Evolutionary conservation across 768 basidiomycete genomes (phyloP).

Genomic region (Termitomyces heimii): DNA sequence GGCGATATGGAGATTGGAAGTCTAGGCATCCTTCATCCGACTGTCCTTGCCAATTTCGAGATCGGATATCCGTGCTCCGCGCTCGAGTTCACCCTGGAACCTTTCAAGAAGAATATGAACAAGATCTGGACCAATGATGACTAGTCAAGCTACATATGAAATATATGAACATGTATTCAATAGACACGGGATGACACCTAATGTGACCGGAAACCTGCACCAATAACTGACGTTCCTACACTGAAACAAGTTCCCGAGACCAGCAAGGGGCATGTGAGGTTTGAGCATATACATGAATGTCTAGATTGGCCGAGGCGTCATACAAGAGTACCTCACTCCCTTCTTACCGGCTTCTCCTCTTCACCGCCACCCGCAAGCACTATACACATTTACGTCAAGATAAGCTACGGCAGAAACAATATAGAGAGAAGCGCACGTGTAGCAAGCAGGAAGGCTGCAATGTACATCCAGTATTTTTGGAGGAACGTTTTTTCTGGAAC

Average conservation of each 20-base stretch:
- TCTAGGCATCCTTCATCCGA: slow-evolving; percentile 93
- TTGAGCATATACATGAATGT: background rate
- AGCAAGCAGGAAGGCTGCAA: slow-evolving; percentile 51
- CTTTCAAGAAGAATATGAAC: slow-evolving; percentile 76
- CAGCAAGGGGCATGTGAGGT: background rate
- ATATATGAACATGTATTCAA: slow-evolving; percentile 15
- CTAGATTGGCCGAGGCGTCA: background rate
- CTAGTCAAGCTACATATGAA: slow-evolving; percentile 15
- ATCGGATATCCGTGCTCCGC: slow-evolving; percentile 92
- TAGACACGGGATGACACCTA: background rate
- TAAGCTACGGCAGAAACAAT: background rate
- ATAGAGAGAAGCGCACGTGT: slow-evolving; percentile 39
- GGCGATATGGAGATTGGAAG: slow-evolving; percentile 76
- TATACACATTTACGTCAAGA: background rate
- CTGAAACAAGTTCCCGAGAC: background rate
- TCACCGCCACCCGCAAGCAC: slow-evolving; percentile 31
- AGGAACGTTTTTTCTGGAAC: slow-evolving; percentile 71
- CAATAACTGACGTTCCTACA: background rate
- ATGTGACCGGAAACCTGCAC: background rate
- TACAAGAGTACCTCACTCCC: background rate
- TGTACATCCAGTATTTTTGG: slow-evolving; percentile 91
- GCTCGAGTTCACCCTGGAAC: slow-evolving; percentile 90
- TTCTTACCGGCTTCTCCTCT: slow-evolving; percentile 27
- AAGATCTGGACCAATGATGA: slow-evolving; percentile 53
- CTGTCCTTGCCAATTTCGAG: slow-evolving; percentile 89